Percentiles rank a stretch among this genome's conserved stretches.
These are phyloP conservation scores for Kodamaea laetipori DNA, from an alignment of 805 yeast species.

Conservation along the genomic window DNA sequence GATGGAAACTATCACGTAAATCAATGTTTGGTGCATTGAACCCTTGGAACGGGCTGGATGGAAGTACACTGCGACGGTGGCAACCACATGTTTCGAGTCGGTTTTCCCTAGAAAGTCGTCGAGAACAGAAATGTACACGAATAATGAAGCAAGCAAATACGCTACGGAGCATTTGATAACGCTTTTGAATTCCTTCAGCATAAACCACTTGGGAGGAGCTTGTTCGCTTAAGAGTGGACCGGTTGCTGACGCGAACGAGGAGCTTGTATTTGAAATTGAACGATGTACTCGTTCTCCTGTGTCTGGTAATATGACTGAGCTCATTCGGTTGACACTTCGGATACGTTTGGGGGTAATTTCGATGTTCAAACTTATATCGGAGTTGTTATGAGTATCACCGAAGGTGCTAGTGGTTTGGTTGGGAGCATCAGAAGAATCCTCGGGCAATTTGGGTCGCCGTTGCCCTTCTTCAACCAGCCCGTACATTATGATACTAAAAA, in stretches of 20 bases:
- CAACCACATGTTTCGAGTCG: conserved; percentile 78
- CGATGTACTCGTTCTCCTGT: conserved; percentile 44
- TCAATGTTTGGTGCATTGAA: conserved; percentile 72
- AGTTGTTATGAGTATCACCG: neutral
- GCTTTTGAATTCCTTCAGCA: conserved; percentile 1
- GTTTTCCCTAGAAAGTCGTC: conserved; percentile 58
- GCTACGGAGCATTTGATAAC: conserved; percentile 73
- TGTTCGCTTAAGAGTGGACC: conserved; percentile 2
- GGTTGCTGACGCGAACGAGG: neutral
- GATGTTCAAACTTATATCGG: neutral
- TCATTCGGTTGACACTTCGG: conserved; percentile 19
- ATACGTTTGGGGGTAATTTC: conserved; percentile 1
- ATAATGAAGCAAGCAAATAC: conserved; percentile 70
- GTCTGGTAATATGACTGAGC: conserved; percentile 41
- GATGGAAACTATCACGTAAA: conserved; percentile 59
- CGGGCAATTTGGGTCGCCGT: conserved; percentile 1
- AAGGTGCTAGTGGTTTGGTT: neutral
- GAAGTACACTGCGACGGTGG: conserved; percentile 83
- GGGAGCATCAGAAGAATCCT: neutral
- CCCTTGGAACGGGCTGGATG: conserved; percentile 82
- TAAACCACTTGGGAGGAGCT: neutral
- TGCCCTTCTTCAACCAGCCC: neutral
- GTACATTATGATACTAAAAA: conserved; percentile 1
- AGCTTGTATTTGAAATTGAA: conserved; percentile 25
- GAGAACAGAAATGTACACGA: conserved; percentile 59